A percentile compares a stretch with the other conserved stretches of the same genome.
Evolutionary conservation across 139 green algal genomes (phyloP).

Genomic region (Picochlorum costavermella): DNA sequence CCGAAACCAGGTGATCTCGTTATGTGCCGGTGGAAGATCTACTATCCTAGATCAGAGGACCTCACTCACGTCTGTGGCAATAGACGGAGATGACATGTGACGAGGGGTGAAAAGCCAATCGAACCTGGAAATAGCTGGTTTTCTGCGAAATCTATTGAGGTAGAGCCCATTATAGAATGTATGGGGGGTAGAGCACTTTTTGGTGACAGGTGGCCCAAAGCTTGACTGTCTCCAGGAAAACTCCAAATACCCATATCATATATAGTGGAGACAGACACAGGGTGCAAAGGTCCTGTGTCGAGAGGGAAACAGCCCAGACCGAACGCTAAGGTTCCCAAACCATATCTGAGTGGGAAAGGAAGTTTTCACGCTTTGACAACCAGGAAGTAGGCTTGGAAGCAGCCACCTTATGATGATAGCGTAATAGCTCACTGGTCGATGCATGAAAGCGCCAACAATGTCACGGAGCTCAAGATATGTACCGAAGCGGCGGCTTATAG

Average conservation of each 20-base stretch:
- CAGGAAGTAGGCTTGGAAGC: slow-evolving; percentile 56
- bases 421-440: slow-evolving; percentile 65
- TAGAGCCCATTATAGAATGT: slow-evolving; percentile 25
- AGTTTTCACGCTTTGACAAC: slow-evolving; percentile 38
- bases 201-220: slow-evolving; percentile 33
- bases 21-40: slow-evolving; percentile 42
- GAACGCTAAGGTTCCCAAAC: slow-evolving; percentile 54
- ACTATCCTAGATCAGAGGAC: slow-evolving; percentile 46
- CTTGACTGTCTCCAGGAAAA: slow-evolving; percentile 47
- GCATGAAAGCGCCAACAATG: slow-evolving; percentile 43
- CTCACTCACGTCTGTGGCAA: slow-evolving; percentile 53
- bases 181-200: slow-evolving; percentile 45
- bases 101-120: slow-evolving; percentile 63
- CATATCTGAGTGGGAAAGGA: slow-evolving; percentile 51
- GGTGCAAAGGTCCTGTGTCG: slow-evolving; percentile 49
- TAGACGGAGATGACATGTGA: slow-evolving; percentile 49
- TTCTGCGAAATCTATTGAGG: slow-evolving; percentile 53
- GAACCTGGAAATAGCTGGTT: slow-evolving; percentile 59
- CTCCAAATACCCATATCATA: slow-evolving; percentile 40
- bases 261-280: slow-evolving; percentile 32
- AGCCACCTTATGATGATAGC: slow-evolving; percentile 59
- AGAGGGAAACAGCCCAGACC: slow-evolving; percentile 61
- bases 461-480: slow-evolving; percentile 46
- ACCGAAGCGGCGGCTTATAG: slow-evolving; percentile 36
- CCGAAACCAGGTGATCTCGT: slow-evolving; percentile 62